phyloP scores from a whole-genome alignment of 768 basidiomycete genomes.

The Phallus indusiatus region DNA sequence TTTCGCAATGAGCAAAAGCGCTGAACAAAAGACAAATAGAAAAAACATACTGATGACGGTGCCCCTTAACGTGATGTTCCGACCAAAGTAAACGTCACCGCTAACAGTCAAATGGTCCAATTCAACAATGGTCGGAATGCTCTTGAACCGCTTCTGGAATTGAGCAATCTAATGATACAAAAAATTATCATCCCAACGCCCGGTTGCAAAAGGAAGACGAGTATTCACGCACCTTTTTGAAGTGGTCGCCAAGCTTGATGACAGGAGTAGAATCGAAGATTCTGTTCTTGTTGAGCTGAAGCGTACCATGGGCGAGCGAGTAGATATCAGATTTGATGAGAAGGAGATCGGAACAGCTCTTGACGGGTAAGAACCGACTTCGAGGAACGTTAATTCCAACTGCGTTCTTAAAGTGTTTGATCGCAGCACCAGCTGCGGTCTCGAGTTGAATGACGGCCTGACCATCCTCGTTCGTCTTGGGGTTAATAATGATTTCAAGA shows the following conservation, averaged over 20 bases:
- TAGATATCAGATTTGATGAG: conserved; percentile 92
- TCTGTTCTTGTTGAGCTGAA: conserved; percentile 72
- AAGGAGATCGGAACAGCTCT: conserved; percentile 80
- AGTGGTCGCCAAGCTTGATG: conserved; percentile 92
- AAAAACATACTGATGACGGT: conserved; percentile 65
- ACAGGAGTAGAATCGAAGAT: conserved; percentile 90
- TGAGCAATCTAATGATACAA: conserved; percentile 50
- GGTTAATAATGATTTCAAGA: conserved; percentile 93
- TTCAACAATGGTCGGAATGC: conserved; percentile 84
- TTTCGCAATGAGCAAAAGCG: background rate
- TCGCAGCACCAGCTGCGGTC: conserved; percentile 88
- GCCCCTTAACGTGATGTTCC: conserved; percentile 75
- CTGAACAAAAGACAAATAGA: background rate
- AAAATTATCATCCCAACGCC: background rate
- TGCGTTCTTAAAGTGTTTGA: conserved; percentile 87
- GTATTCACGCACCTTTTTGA: conserved; percentile 70
- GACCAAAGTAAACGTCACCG: conserved; percentile 85
- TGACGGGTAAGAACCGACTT: conserved; percentile 86
- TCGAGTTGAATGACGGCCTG: conserved; percentile 79
- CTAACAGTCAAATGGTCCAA: conserved; percentile 92
- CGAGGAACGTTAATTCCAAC: conserved; percentile 95
- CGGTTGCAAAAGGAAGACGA: background rate
- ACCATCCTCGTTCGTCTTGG: conserved; percentile 80
- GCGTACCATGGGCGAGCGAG: conserved; percentile 78
- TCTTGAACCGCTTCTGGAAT: conserved; percentile 94